phyloP scores from a whole-genome alignment of 2,329 filamentous ascomycete species.

The Emmonsiellopsis sp. region DNA sequence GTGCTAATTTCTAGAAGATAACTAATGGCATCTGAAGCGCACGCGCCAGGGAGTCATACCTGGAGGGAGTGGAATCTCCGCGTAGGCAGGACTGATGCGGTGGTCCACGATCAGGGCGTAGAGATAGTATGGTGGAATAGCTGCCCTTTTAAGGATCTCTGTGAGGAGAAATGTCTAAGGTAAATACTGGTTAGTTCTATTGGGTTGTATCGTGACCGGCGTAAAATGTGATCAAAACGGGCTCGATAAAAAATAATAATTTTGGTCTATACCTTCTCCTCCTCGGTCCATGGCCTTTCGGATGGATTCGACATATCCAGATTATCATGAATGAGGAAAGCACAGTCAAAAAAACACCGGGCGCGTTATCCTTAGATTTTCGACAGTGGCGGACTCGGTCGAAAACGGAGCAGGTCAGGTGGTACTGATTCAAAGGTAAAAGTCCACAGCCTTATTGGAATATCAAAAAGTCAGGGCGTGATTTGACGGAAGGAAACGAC shows the following conservation, averaged over 20 bases:
- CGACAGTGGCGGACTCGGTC: too few relatives aligned
- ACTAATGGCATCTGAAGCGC: neutral
- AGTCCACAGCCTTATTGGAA: too few relatives aligned
- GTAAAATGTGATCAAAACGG: neutral
- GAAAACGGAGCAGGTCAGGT: too few relatives aligned
- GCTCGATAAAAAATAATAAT: neutral
- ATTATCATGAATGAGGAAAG: conserved; percentile 23
- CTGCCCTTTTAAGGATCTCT: conserved; percentile 32
- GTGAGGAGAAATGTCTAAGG: conserved; percentile 31
- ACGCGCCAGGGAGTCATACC: conserved; percentile 20
- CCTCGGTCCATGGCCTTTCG: conserved; percentile 35
- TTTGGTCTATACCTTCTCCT: conserved; percentile 32
- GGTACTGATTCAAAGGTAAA: too few relatives aligned
- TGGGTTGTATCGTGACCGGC: neutral
- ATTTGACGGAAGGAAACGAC: neutral
- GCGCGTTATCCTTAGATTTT: neutral
- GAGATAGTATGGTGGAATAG: conserved; percentile 27
- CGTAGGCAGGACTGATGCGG: conserved; percentile 28
- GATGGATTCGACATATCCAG: conserved; percentile 35
- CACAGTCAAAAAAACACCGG: conserved; percentile 1
- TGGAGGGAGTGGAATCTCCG: conserved; percentile 33
- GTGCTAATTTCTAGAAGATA: neutral
- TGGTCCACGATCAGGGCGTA: conserved; percentile 30
- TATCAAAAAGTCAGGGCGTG: neutral
- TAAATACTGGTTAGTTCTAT: conserved; percentile 7